Base-by-base conservation (phyloP, 257 asterid genomes). In the Rehmannia glutinosa region DNA sequence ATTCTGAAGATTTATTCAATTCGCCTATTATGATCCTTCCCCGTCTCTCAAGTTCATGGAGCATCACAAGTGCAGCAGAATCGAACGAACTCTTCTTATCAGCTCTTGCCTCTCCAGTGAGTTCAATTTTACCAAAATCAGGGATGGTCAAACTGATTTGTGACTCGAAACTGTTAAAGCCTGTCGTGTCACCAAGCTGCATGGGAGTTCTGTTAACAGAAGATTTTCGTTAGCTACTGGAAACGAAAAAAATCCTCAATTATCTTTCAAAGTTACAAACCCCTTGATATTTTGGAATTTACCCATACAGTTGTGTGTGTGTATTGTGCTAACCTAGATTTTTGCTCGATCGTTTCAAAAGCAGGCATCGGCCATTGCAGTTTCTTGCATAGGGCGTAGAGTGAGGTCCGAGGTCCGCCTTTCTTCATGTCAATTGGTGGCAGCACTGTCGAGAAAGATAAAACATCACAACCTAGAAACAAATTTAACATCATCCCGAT, bases 21-120 rank as follows among this genome's bases (percentile, higher is more conserved):
- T 35, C 13, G n/a, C 20, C 61, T 36, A 89, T 83, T 9, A 55
- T 24, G 65, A 92, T 70, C 82, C 55, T 91, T 20, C 84, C 83
- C 75, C 3, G 85, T 63, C 76, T 83, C 80, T 83, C 73, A 20
- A 94, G 90, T 76, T 88, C 95, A 54, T 73, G 38, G 49, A 94
- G 81, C 96, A 91, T 81, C 53, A 35, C 27, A 12, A 85, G 71
- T 5, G 99, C 96, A 72, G 98, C 99, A 19, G 98, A 87, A 68
- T 91, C 99, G 43, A 27, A 79, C 13, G 99, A 89, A 38, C 95
- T 74, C 82, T 91, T 94, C 84, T 94, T 94, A 68, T 88, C 97
- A 6, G 86, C 79, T 25, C 86, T 84, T 5, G 87, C 84, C 71
- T 87, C 95, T 53, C 99, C 99, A 0, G 33, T 75, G 61, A 81